These are phyloP conservation scores for Opeltia flavorubescens DNA, from an alignment of 495 filamentous ascomycete genomes.

Conservation along the genomic window DNA sequence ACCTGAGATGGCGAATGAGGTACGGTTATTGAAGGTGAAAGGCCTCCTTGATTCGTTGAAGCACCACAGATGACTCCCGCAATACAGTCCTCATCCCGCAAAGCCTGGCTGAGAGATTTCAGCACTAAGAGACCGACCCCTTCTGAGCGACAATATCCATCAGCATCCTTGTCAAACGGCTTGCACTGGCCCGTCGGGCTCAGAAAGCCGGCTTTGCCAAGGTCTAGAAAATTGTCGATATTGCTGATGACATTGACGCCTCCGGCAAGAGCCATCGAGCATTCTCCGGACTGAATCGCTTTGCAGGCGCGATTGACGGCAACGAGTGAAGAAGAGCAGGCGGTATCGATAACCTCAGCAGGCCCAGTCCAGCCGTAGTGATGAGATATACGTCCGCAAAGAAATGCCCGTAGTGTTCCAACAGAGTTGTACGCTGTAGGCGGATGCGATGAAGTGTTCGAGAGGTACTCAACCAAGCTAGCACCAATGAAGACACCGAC, in stretches of 20 bases:
- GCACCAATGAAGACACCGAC: slow-evolving; percentile 28
- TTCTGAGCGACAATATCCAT: slow-evolving; percentile 65
- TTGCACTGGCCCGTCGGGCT: slow-evolving; percentile 41
- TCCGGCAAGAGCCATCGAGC: slow-evolving; percentile 24
- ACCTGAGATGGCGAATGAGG: slow-evolving; percentile 21
- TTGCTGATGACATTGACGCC: slow-evolving; percentile 30
- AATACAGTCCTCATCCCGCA: slow-evolving; percentile 47
- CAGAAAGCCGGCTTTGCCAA: slow-evolving; percentile 24
- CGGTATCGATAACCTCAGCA: slow-evolving; percentile 29
- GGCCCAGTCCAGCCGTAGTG: slow-evolving; percentile 38
- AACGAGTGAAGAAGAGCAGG: slow-evolving; percentile 31
- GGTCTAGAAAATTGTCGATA: slow-evolving; percentile 23
- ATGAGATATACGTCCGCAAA: slow-evolving; percentile 20
- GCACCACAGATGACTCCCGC: slow-evolving; percentile 47
- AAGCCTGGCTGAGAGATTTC: slow-evolving; percentile 48
- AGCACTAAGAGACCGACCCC: slow-evolving; percentile 49
- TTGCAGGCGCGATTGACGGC: slow-evolving; percentile 28
- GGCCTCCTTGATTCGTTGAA: slow-evolving; percentile 52
- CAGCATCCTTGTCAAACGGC: slow-evolving; percentile 53
- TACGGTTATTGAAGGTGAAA: slow-evolving; percentile 55
- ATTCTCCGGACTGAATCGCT: slow-evolving; percentile 26
- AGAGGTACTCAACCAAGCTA: slow-evolving; percentile 18
- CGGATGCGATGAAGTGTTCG: slow-evolving; percentile 20
- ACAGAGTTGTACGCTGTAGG: slow-evolving; percentile 22
- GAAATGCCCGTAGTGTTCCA: slow-evolving; percentile 20